Conservation (phyloP, 805 yeast genomes). For the Brettanomyces sp. region DNA sequence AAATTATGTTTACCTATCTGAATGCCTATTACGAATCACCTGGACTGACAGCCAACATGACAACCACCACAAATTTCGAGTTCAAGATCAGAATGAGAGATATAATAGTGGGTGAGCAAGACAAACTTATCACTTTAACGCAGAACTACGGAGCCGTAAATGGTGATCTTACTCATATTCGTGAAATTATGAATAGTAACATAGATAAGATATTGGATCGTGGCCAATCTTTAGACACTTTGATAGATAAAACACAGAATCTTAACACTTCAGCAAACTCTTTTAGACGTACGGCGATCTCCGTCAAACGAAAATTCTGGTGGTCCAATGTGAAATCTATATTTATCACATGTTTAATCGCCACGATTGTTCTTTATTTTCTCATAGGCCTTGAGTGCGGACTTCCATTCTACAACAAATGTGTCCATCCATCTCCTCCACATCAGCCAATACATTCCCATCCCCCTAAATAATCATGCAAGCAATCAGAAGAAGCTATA, state of each 20-base stretch:
- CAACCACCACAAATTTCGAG: constrained; percentile 30
- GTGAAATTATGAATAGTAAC: constrained; percentile 62
- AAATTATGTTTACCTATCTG: constrained; percentile 38
- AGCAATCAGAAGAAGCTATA: too few relatives aligned
- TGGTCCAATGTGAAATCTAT: constrained; percentile 45
- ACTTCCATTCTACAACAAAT: constrained; percentile 35
- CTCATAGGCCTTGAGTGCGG: constrained; percentile 46
- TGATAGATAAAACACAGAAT: constrained; percentile 73
- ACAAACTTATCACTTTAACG: constrained; percentile 32
- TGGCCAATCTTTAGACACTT: constrained; percentile 63
- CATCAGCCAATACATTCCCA: constrained; percentile 10
- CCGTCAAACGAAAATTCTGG: constrained; percentile 62
- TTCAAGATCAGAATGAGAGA: constrained; percentile 50
- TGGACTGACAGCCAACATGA: constrained; percentile 16
- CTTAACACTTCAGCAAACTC: constrained; percentile 58
- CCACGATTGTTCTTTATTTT: constrained; percentile 31
- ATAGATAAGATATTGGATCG: constrained; percentile 64
- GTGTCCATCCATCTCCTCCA: constrained; percentile 26
- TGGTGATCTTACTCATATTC: constrained; percentile 55
- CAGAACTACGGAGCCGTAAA: constrained; percentile 25
- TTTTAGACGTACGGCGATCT: constrained; percentile 60
- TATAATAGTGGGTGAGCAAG: constrained; percentile 45
- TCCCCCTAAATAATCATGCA: background rate
- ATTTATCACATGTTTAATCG: constrained; percentile 18
- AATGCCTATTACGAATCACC: constrained; percentile 12